These are phyloP conservation scores for Mycena metata DNA, from an alignment of 768 basidiomycete species.

Conservation along the genomic window DNA sequence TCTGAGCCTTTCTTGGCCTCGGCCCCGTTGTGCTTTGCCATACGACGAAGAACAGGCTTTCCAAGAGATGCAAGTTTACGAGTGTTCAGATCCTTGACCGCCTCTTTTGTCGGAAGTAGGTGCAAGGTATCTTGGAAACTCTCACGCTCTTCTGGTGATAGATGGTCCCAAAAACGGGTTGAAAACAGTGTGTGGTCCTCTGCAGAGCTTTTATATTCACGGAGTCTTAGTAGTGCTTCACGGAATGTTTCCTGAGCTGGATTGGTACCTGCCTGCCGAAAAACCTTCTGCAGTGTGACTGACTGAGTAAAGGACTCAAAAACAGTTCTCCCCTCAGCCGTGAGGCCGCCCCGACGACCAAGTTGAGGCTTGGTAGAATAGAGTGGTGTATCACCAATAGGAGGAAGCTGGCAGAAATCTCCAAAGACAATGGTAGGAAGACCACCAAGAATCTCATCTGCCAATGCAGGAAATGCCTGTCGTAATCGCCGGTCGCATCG, in stretches of 20 bases:
- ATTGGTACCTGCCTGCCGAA: conserved; percentile 6
- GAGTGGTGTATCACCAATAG: conserved; percentile 40
- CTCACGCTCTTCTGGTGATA: conserved; percentile 6
- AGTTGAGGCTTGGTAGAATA: conserved; percentile 24
- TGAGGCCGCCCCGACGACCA: not conserved
- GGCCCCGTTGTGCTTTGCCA: conserved; percentile 35
- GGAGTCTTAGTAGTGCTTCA: conserved; percentile 11
- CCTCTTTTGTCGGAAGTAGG: conserved; percentile 22
- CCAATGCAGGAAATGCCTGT: conserved; percentile 25
- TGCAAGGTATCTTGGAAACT: conserved; percentile 11
- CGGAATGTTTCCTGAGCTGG: conserved; percentile 4
- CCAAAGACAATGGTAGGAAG: conserved; percentile 42
- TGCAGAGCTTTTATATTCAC: conserved; percentile 1
- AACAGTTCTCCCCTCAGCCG: conserved; percentile 14
- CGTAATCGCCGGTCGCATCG: conserved; percentile 35
- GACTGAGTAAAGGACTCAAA: conserved; percentile 24
- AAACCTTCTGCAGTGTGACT: conserved; percentile 16
- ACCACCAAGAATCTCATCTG: conserved; percentile 38
- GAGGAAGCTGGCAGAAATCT: conserved; percentile 47
- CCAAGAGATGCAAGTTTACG: not conserved
- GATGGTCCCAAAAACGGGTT: conserved; percentile 16
- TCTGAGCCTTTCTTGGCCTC: conserved; percentile 35
- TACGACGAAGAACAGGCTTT: conserved; percentile 1
- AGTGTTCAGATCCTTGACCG: not conserved
- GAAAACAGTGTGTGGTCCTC: not conserved